Percentiles rank a stretch among this genome's conserved stretches.
phyloP scores from a whole-genome alignment of 2,329 filamentous ascomycete species.

The Fusarium oxysporum region DNA sequence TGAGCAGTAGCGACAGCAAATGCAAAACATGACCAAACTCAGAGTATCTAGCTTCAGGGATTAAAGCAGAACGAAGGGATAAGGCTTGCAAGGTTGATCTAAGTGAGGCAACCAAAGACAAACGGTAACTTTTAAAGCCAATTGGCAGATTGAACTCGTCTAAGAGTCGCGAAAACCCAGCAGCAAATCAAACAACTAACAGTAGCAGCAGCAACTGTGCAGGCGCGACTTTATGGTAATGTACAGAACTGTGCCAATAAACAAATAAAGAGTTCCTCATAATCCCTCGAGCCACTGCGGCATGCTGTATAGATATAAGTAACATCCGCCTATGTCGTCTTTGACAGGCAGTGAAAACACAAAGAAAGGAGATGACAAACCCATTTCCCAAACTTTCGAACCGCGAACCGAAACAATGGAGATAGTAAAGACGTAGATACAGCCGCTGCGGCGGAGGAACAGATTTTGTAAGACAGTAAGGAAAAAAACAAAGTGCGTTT shows the following conservation, averaged over 20 bases:
- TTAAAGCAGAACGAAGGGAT: slow-evolving; percentile 37
- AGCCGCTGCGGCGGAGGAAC: slow-evolving; percentile 36
- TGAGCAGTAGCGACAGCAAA: slow-evolving; percentile 21
- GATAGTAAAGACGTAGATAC: slow-evolving; percentile 42
- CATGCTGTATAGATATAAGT: slow-evolving; percentile 47
- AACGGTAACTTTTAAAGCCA: slow-evolving; percentile 49
- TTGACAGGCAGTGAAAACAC: slow-evolving; percentile 33
- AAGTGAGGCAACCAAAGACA: slow-evolving; percentile 40
- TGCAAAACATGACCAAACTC: slow-evolving; percentile 29
- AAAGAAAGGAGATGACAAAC: slow-evolving; percentile 46
- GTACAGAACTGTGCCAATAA: slow-evolving; percentile 62
- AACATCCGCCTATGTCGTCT: slow-evolving; percentile 45
- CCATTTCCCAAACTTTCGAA: slow-evolving; percentile 39
- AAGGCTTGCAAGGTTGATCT: slow-evolving; percentile 14
- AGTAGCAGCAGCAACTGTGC: slow-evolving; percentile 56
- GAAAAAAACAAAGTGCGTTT: slow-evolving; percentile 43
- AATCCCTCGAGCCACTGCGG: slow-evolving; percentile 52
- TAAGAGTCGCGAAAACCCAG: slow-evolving; percentile 50
- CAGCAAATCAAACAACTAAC: slow-evolving; percentile 50
- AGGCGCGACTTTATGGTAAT: slow-evolving; percentile 63
- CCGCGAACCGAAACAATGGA: slow-evolving; percentile 25
- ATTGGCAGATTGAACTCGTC: slow-evolving; percentile 52
- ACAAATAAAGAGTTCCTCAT: slow-evolving; percentile 51
- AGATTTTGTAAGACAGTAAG: slow-evolving; percentile 38
- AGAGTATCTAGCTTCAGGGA: slow-evolving; percentile 24